A percentile compares a stretch with the other conserved stretches of the same genome.
Evolutionary conservation across 768 basidiomycete species (phyloP).

Genomic region (Aureoboletus auriporus): DNA sequence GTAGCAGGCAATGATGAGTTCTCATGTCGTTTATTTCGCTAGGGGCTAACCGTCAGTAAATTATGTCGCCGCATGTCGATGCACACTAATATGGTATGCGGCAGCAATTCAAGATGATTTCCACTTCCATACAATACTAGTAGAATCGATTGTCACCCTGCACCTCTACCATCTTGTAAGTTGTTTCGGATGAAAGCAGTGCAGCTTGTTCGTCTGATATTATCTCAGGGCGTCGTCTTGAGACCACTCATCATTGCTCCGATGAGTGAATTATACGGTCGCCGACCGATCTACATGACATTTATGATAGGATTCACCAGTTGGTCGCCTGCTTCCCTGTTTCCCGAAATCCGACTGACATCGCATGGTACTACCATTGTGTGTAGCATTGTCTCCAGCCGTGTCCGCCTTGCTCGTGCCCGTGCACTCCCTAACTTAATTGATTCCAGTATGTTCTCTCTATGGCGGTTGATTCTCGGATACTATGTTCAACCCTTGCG

Average conservation of each 20-base stretch:
- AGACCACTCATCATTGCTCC: slow-evolving; percentile 21
- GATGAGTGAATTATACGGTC: slow-evolving; percentile 22
- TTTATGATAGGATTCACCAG: slow-evolving; percentile 19
- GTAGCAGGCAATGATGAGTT: background rate
- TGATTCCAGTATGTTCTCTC: slow-evolving; percentile 24
- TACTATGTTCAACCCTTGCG: slow-evolving; percentile 25
- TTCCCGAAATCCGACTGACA: slow-evolving; percentile 6
- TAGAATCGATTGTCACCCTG: slow-evolving; percentile 20
- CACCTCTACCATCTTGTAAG: slow-evolving; percentile 26
- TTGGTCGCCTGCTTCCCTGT: slow-evolving; percentile 1
- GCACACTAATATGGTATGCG: slow-evolving; percentile 24
- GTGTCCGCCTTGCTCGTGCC: slow-evolving; percentile 13
- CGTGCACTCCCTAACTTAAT: slow-evolving; percentile 21
- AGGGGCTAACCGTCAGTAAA: no score
- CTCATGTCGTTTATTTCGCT: background rate
- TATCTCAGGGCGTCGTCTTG: slow-evolving; percentile 16
- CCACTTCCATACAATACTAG: slow-evolving; percentile 1
- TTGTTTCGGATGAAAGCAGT: background rate
- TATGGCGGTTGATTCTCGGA: slow-evolving; percentile 29
- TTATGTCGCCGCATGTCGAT: background rate
- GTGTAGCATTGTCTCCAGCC: slow-evolving; percentile 20
- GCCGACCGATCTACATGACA: slow-evolving; percentile 16
- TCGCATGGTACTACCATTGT: slow-evolving; percentile 19
- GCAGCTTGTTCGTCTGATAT: background rate
- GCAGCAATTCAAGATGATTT: slow-evolving; percentile 24